Evolutionary conservation across 2,329 filamentous ascomycete species (phyloP).

Genomic region (Penicillium sp.): DNA sequence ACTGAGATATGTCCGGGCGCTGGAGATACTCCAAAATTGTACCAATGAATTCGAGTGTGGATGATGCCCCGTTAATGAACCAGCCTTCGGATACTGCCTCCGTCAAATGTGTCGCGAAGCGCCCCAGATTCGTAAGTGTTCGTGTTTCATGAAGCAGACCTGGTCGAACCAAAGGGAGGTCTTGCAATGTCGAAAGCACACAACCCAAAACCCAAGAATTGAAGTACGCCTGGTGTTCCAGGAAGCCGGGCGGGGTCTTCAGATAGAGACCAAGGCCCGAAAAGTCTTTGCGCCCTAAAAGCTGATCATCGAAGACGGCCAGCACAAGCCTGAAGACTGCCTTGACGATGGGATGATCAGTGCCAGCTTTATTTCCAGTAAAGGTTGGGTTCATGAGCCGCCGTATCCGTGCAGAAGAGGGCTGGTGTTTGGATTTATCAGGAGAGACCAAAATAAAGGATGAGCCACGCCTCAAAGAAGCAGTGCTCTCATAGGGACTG

Average conservation of each 20-base stretch:
- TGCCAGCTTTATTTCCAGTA: slow-evolving; percentile 44
- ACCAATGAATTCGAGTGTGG: slow-evolving; percentile 81
- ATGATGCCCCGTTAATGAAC: slow-evolving; percentile 85
- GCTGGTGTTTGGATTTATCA: slow-evolving; percentile 57
- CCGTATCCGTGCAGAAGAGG: slow-evolving; percentile 62
- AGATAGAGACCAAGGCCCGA: slow-evolving; percentile 79
- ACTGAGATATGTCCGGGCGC: slow-evolving; percentile 71
- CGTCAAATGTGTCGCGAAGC: slow-evolving; percentile 75
- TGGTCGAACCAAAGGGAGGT: slow-evolving; percentile 67
- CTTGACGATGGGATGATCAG: slow-evolving; percentile 70
- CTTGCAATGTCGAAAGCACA: slow-evolving; percentile 68
- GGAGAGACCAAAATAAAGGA: slow-evolving; percentile 87
- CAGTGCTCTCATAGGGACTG: slow-evolving; percentile 50
- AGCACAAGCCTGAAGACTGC: slow-evolving; percentile 74
- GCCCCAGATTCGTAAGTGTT: slow-evolving; percentile 79
- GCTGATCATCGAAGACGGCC: slow-evolving; percentile 78
- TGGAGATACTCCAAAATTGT: slow-evolving; percentile 85
- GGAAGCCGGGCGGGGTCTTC: slow-evolving; percentile 86
- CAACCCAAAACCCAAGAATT: slow-evolving; percentile 83
- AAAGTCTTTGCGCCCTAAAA: slow-evolving; percentile 86
- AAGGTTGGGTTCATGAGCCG: slow-evolving; percentile 61
- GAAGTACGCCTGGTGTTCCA: slow-evolving; percentile 93
- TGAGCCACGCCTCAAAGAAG: slow-evolving; percentile 72
- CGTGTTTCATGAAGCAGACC: slow-evolving; percentile 74
- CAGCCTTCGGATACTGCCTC: slow-evolving; percentile 95